Base-by-base conservation (phyloP, 306 rosid genomes). In the Pterocarpus macrocarpus region DNA sequence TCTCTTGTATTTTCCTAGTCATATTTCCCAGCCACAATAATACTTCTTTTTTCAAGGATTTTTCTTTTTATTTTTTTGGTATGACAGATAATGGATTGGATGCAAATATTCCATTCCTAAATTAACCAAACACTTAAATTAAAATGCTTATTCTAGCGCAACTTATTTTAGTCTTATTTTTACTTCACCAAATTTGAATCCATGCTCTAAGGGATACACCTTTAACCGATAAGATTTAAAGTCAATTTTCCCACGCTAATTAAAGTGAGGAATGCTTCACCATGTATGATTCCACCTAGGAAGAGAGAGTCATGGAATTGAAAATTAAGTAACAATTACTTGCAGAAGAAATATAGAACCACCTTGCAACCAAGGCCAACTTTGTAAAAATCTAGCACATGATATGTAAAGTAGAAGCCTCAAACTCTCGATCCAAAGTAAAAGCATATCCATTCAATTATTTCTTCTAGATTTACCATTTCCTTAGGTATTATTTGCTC, bases 401-500 rank as follows among this genome's bases (percentile, higher is more conserved):
- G 13, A 64, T 57, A 57, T 45, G 50, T 61, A 63, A 71, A 34
- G 34, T 6, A 45, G 63, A 32, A 55, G 33, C 15, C 55, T 55
- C 17, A 30, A 55, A 43, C 22, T 41, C 55, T 47, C 70, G 64
- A 70, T 22, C 28, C 28, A 22, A 22, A 22, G 28, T 22, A 22
- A 1, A 22, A 22, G 16, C 10, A 52, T 50, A 8, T 56, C 14
- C 36, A 79, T 80, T 61, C 33, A 28, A 35, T 22, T 33, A 62
- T 64, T 35, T 64, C 43, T 76, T 64, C 53, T 47, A 71, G 13
- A 80, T 71, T 35, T 36, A 22, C 63, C 30, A 36, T 49, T 61
- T 59, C n/a, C n/a, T 52, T 50, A 2, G 2, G 38, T 64, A 55
- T 39, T 41, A 64, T 81, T 64, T n/a, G 33, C 5, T 52, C 15